Evolutionary conservation across 2,329 filamentous ascomycete species (phyloP), one percentile per base, ranked within the genome.

Genomic region (Immersiporthe knoxdaviesiana): DNA sequence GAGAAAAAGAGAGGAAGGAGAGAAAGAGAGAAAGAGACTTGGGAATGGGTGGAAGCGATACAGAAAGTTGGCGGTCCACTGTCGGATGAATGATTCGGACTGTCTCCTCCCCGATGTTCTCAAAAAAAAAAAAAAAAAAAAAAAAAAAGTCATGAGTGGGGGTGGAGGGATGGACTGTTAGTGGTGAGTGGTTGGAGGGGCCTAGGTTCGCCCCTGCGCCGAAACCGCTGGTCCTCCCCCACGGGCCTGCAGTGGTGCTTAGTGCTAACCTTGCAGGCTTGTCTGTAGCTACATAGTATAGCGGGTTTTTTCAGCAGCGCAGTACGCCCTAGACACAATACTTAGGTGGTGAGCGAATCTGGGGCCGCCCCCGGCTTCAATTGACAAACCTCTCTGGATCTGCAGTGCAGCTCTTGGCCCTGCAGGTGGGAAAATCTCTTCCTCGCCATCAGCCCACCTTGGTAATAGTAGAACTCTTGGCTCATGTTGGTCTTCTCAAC

Each of bases 61-160:
- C 47, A 35, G 30, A 50, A 39, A n/a, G n/a, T n/a, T 47, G 58
- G 58, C n/a, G 44, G 44, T 68, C 35, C 52, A 47, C 62, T 37
- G 12, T n/a, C 11, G 24, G 50, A 27, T 39, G n/a, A 39, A 52
- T 64, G 59, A 56, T 35, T 63, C 27, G 56, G 24, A 21, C 27
- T 24, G 41, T 32, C 11, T 39, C 32, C 3, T 30, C 21, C 3
- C 44, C 21, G 10, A 32, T 37, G 41, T 32, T 1, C 30, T 39
- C 32, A 3, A 16, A 56, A 32, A 16, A 54, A 27, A 52, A 52
- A 3, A 16, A 56, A 32, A 16, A 54, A 27, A 52, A 52, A 52
- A 52, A 52, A 52, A 27, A 52, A 52, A 52, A 39, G 12, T 30
- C 35, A 32, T 44, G 47, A 21, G 44, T 37, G 62, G 24, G 52